These are phyloP conservation scores for Hyphopichia wangnamkhiaoensis DNA, from an alignment of 1,139 yeast species.

Conservation along the genomic window DNA sequence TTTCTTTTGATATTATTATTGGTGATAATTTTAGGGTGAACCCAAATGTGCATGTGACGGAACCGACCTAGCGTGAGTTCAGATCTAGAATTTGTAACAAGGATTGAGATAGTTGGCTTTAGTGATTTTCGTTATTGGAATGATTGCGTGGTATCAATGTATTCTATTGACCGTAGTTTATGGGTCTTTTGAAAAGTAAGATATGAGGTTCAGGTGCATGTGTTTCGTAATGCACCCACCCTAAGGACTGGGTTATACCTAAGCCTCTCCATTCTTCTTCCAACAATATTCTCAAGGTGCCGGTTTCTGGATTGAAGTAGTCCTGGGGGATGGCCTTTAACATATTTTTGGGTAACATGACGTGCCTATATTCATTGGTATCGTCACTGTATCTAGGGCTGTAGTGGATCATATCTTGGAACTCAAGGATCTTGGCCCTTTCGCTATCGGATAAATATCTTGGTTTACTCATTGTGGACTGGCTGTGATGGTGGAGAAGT, in stretches of 20 bases:
- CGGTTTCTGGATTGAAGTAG: conserved; percentile 92
- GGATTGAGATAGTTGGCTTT: too few species aligned
- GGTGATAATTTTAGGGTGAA: too few species aligned
- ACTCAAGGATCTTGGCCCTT: conserved; percentile 83
- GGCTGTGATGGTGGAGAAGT: background rate
- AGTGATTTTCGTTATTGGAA: too few species aligned
- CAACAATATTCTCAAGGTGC: conserved; percentile 82
- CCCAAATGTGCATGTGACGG: too few species aligned
- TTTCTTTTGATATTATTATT: too few species aligned
- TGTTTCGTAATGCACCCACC: conserved; percentile 98
- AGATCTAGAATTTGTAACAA: too few species aligned
- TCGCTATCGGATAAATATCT: conserved; percentile 82
- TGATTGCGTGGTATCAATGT: too few species aligned
- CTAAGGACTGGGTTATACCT: conserved; percentile 95
- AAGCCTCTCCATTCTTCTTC: conserved; percentile 99
- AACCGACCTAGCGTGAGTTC: too few species aligned
- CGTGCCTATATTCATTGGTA: conserved; percentile 85
- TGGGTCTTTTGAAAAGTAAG: conserved; percentile 76
- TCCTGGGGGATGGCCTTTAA: conserved; percentile 94
- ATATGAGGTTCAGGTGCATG: conserved; percentile 99
- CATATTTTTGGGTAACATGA: conserved; percentile 95
- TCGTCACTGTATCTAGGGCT: conserved; percentile 93
- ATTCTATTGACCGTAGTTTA: conserved; percentile 27
- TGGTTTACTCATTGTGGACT: conserved; percentile 41
- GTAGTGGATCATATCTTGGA: conserved; percentile 92